These are phyloP conservation scores for Spathaspora hagerdaliae DNA, from an alignment of 805 yeast genomes.

Conservation along the genomic window DNA sequence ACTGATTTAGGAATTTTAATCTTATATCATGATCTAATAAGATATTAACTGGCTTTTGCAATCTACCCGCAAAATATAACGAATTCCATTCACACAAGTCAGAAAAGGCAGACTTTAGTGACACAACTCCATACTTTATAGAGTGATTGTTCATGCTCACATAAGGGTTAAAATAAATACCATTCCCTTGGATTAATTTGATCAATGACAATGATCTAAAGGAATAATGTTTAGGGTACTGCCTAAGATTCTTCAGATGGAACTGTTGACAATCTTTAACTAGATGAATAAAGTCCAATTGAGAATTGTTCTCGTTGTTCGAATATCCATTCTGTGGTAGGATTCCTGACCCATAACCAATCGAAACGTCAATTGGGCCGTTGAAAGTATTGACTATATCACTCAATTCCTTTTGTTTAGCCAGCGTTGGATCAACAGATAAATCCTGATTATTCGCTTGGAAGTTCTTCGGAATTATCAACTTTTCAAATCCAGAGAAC, in stretches of 20 bases:
- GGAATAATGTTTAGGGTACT: slow-evolving; percentile 77
- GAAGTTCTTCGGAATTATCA: slow-evolving; percentile 46
- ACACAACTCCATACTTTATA: slow-evolving; percentile 85
- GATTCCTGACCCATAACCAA: slow-evolving; percentile 96
- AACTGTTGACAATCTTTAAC: slow-evolving; percentile 73
- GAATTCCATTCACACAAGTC: slow-evolving; percentile 86
- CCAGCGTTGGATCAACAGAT: slow-evolving; percentile 30
- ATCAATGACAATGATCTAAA: slow-evolving; percentile 29
- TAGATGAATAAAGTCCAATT: slow-evolving; percentile 80
- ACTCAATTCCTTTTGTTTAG: slow-evolving; percentile 30
- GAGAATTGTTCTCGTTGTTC: slow-evolving; percentile 24
- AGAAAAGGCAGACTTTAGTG: slow-evolving; percentile 51
- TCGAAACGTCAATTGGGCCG: slow-evolving; percentile 73
- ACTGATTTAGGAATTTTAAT: slow-evolving; percentile 65
- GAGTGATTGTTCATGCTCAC: slow-evolving; percentile 48
- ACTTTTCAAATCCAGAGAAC: slow-evolving; percentile 17
- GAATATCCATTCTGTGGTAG: slow-evolving; percentile 58
- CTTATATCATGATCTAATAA: slow-evolving; percentile 58
- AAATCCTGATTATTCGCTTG: slow-evolving; percentile 55
- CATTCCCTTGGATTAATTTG: slow-evolving; percentile 46
- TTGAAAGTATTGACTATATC: slow-evolving; percentile 53
- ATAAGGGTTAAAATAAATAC: slow-evolving; percentile 91
- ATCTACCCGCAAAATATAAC: slow-evolving; percentile 84
- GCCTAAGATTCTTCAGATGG: slow-evolving; percentile 68
- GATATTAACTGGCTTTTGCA: slow-evolving; percentile 86